Conservation (phyloP, 257 asterid genomes). For the Coffea eugenioides region DNA sequence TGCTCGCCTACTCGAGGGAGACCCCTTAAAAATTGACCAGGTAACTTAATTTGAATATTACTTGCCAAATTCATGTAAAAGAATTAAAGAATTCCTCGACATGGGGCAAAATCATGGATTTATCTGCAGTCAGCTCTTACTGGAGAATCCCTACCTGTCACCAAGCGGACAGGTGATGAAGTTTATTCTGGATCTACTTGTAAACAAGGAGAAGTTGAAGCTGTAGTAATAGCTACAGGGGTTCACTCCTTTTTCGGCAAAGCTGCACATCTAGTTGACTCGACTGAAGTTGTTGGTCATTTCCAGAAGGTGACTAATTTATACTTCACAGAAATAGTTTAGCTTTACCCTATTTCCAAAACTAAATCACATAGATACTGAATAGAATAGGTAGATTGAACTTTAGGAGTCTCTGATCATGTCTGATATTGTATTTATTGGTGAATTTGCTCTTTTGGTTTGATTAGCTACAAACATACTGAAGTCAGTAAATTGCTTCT, state of each 20-base stretch:
- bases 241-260: constrained; percentile 30
- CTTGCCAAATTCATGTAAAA: neutral
- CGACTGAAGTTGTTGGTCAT: constrained; percentile 28
- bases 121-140: constrained; percentile 30
- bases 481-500: neutral
- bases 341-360: neutral
- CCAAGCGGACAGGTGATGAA: constrained; percentile 29
- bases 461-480: neutral
- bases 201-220: constrained; percentile 34
- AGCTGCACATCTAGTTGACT: constrained; percentile 33
- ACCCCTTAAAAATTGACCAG: constrained; percentile 30
- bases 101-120: neutral
- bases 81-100: neutral
- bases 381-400: neutral
- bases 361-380: neutral
- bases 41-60: neutral
- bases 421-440: neutral
- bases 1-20: constrained; percentile 33
- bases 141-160: constrained; percentile 30
- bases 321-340: neutral
- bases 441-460: neutral
- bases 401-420: neutral
- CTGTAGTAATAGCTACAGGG: constrained; percentile 31
- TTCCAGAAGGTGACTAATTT: constrained; percentile 24
- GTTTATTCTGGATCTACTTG: constrained; percentile 32